Base-by-base conservation (phyloP, 2,329 filamentous ascomycete genomes). In the Colletotrichum incanum region DNA sequence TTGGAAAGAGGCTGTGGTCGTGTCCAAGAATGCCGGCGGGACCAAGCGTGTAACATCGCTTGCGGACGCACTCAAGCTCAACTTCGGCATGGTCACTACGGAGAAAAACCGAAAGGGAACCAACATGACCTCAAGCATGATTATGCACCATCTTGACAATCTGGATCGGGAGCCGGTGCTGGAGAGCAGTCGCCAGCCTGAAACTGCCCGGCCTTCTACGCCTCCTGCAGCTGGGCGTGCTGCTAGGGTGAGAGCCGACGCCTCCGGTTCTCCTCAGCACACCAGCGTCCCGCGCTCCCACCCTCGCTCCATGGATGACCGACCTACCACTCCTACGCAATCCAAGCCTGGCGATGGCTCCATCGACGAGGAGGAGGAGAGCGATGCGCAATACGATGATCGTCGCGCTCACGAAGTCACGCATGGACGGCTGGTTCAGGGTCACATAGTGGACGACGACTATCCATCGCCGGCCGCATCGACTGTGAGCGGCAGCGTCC, bases 1-100 rank as follows among this genome's bases (percentile, higher is more conserved):
- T 75, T 99, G 96, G 96, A 91, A 88, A 74, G 93, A 98, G 76
- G 95, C 94, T 12, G 96, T 99, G 8, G 95, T 98, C 20, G 96
- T 99, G 28, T 98, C 96, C 80, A 99, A 99, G 86, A 99, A 99
- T 79, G 94, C 96, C 1, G 96, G 96, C 67, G 96, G 96, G 71
- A 98, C 96, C 60, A 99, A 99, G 86, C 91, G 96, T 75, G 96
- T 98, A 49, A 99, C 96, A 18, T 98, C 96, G 37, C 87, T 99
- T 66, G 96, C 96, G 73, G 96, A 99, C 84, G 95, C 95, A 2
- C 84, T 99, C 77, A 98, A 98, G 87, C 90, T 99, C 77, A 98
- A 97, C 86, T 99, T 99, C 77, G 96, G 96, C 76, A 95, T 99
- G 79, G 95, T 99, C 67, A 97, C 94, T 3, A 97, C 94, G 8